Evolutionary conservation across 2,329 filamentous ascomycete species (phyloP).

Genomic region (Fusarium sororula): DNA sequence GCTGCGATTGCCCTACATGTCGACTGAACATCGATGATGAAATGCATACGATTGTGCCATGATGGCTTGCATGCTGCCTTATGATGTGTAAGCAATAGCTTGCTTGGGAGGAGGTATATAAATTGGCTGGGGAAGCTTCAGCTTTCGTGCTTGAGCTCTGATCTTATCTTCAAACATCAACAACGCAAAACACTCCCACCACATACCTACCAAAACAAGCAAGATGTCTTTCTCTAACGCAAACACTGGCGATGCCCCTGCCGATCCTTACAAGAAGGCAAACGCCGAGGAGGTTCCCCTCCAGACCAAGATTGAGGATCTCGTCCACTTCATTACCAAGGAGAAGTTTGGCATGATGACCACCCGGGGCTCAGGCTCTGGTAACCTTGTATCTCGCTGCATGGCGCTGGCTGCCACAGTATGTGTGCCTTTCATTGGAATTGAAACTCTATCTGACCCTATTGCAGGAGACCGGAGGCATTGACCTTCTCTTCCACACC

Average conservation of each 20-base stretch:
- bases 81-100: conserved; percentile 23
- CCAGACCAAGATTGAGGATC: conserved; percentile 79
- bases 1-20: not conserved
- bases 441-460: not conserved
- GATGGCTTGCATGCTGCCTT: conserved; percentile 21
- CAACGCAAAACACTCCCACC: not conserved
- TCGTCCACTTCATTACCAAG: conserved; percentile 74
- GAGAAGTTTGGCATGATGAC: conserved; percentile 93
- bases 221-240: conserved; percentile 62
- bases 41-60: conserved; percentile 38
- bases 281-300: conserved; percentile 69
- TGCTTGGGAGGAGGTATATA: conserved; percentile 28
- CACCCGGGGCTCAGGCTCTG: conserved; percentile 71
- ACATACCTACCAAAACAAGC: not conserved
- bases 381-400: conserved; percentile 78
- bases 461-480: conserved; percentile 74
- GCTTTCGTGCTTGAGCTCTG: not conserved
- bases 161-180: conserved; percentile 17
- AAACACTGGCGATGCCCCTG: conserved; percentile 68
- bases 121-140: conserved; percentile 6
- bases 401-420: conserved; percentile 88
- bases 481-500: conserved; percentile 89
- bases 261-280: conserved; percentile 84
- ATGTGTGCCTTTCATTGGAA: conserved; percentile 35
- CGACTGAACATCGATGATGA: conserved; percentile 41